Percentiles rank a stretch among this genome's conserved stretches.
These are phyloP conservation scores for Cyberlindnera americana DNA, from an alignment of 805 yeast genomes.

Conservation along the genomic window DNA sequence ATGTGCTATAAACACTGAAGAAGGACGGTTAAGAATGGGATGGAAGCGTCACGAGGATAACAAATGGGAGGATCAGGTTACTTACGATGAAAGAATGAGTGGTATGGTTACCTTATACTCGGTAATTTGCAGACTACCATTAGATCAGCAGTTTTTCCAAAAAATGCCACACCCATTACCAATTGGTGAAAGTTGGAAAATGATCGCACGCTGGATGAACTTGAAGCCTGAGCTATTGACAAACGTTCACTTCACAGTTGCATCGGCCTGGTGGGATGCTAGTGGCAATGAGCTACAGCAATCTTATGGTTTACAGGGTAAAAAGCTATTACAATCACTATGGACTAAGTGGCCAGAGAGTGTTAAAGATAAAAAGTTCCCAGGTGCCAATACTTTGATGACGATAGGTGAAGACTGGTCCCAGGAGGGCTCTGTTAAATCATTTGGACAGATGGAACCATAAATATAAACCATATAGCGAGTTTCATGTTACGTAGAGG, in stretches of 20 bases:
- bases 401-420: constrained; percentile 81
- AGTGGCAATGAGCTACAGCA: constrained; percentile 52
- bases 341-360: constrained; percentile 50
- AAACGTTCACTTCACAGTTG: constrained; percentile 67
- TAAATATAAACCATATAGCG: constrained; percentile 7
- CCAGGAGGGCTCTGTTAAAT: constrained; percentile 40
- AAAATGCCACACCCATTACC: constrained; percentile 51
- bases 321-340: constrained; percentile 50
- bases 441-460: constrained; percentile 34
- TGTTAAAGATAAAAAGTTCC: constrained; percentile 49
- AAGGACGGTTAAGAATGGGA: constrained; percentile 83
- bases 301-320: constrained; percentile 67
- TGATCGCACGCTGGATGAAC: constrained; percentile 71
- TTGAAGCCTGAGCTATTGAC: constrained; percentile 44
- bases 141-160: constrained; percentile 30
- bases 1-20: constrained; percentile 71
- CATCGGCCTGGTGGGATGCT: constrained; percentile 92
- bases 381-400: constrained; percentile 76
- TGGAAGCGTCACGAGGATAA: constrained; percentile 56
- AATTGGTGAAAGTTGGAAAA: constrained; percentile 57
- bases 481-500: too few species aligned
- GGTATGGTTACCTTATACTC: constrained; percentile 84
- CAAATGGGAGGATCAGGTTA: constrained; percentile 51
- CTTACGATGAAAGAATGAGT: constrained; percentile 80
- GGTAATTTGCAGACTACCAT: constrained; percentile 56